phyloP scores from a whole-genome alignment of 139 green algal genomes.

The Haematococcus lacustris region DNA sequence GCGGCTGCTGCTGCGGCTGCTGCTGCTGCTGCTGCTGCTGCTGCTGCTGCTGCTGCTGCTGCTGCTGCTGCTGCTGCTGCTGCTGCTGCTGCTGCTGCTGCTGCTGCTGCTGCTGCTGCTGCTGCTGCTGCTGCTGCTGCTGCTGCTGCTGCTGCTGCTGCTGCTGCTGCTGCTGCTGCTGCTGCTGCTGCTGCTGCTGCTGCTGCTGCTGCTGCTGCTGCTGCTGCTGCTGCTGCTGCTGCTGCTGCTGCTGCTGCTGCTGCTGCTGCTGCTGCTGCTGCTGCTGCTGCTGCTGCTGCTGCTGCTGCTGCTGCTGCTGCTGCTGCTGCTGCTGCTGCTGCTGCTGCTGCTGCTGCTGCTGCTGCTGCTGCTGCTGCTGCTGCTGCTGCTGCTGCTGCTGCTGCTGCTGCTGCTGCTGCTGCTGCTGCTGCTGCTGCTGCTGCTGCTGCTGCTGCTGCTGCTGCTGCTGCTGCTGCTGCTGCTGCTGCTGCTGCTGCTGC shows the following conservation, averaged over 20 bases:
- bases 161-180: slow-evolving; percentile 10
- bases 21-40: too few relatives aligned
- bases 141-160: slow-evolving; percentile 10
- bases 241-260: slow-evolving; percentile 7
- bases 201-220: slow-evolving; percentile 1
- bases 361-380: slow-evolving; percentile 10
- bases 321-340: slow-evolving; percentile 10
- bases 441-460: slow-evolving; percentile 11
- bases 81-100: slow-evolving; percentile 9
- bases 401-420: slow-evolving; percentile 11
- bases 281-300: slow-evolving; percentile 15
- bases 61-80: slow-evolving; percentile 10
- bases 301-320: slow-evolving; percentile 14
- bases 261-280: slow-evolving; percentile 7
- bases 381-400: slow-evolving; percentile 11
- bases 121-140: slow-evolving; percentile 9
- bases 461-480: slow-evolving; percentile 9
- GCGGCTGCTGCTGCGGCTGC: too few relatives aligned
- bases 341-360: slow-evolving; percentile 11
- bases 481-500: slow-evolving; percentile 10
- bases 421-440: slow-evolving; percentile 10
- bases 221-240: slow-evolving; percentile 5
- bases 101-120: slow-evolving; percentile 10
- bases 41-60: slow-evolving; percentile 9
- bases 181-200: slow-evolving; percentile 9